Base-by-base conservation (phyloP, 1,284 basidiomycete species). In the Bjerkandera adusta region DNA sequence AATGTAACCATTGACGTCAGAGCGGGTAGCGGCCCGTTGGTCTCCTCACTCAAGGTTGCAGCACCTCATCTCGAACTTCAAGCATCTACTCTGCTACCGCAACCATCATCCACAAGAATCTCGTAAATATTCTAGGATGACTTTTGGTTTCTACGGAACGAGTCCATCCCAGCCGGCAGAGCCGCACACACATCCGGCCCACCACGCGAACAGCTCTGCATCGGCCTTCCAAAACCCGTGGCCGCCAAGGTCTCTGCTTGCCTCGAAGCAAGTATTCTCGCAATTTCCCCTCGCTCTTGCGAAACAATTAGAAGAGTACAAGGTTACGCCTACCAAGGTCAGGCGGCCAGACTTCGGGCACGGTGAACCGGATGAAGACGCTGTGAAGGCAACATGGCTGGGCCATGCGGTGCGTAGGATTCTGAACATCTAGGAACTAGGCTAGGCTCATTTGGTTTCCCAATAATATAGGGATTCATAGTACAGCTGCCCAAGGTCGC, bases 321-420 rank as follows among this genome's bases (percentile, higher is more conserved):
- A 18, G 34, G 49, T 43, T 29, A 48, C 43, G 18, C 52, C 41
- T 5, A 44, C 56, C 25, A 48, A 53, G 37, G 55, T 59, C 25
- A 47, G 63, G 18, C 51, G 50, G 35, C 63, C 62, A 1, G 51
- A 61, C 35, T 63, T 61, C 51, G 51, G 52, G 3, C 25, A 22
- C 10, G 18, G 29, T 12, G 30, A 16, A 3, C 35, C 48, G 3
- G 50, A 52, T 16, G 53, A 52, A 25, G 52, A 48, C 4, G 42
- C 39, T 11, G 22, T 67, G 13, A 61, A 62, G 36, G 64, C 58
- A 21, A 64, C 62, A 0, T 67, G 65, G 66, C 46, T 67, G 1
- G 66, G 66, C 24, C 66, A 68, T 47, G 63, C 66, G 8, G 66
- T 67, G 20, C 22, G 66, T 50, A 21, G 29, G 35, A 10, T 44